Percentiles rank a stretch among this genome's conserved stretches.
These are phyloP conservation scores for Arthrobotrys sinensis DNA, from an alignment of 2,329 filamentous ascomycete species.

Conservation along the genomic window DNA sequence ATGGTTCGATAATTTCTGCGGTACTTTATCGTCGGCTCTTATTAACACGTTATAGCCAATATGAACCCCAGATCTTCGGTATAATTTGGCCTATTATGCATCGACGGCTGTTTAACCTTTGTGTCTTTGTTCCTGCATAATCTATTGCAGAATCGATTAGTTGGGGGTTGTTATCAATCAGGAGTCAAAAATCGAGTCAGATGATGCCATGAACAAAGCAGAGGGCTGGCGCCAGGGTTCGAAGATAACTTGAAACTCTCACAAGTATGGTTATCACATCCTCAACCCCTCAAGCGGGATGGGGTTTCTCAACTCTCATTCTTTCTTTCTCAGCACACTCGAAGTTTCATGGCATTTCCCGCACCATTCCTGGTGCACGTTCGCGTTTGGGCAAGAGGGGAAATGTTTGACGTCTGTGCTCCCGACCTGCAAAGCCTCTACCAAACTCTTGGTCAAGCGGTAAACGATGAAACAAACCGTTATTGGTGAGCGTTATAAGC, in stretches of 20 bases:
- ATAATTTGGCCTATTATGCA: slow-evolving; percentile 59
- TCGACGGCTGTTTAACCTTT: slow-evolving; percentile 58
- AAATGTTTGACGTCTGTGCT: slow-evolving; percentile 45
- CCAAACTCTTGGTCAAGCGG: slow-evolving; percentile 40
- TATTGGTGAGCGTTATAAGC: slow-evolving; percentile 41
- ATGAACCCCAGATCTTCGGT: slow-evolving; percentile 61
- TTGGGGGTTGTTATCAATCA: slow-evolving; percentile 46
- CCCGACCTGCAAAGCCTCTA: slow-evolving; percentile 1
- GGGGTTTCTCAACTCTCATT: slow-evolving; percentile 35
- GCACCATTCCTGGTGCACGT: slow-evolving; percentile 33
- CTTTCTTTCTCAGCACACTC: slow-evolving; percentile 26
- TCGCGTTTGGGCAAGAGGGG: slow-evolving; percentile 34
- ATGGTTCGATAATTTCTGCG: slow-evolving; percentile 43
- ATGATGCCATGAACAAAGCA: slow-evolving; percentile 47
- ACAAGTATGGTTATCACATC: slow-evolving; percentile 56
- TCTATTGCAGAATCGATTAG: slow-evolving; percentile 55
- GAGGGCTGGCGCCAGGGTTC: slow-evolving; percentile 23
- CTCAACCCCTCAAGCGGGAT: slow-evolving; percentile 48
- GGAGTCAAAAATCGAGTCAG: slow-evolving; percentile 52
- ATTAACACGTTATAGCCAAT: slow-evolving; percentile 59
- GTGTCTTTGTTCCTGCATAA: slow-evolving; percentile 58
- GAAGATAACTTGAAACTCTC: slow-evolving; percentile 59
- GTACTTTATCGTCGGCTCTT: slow-evolving; percentile 58
- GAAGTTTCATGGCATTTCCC: slow-evolving; percentile 55
- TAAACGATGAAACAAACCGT: slow-evolving; percentile 61